Percentiles rank a stretch among this genome's conserved stretches.
Evolutionary conservation across 768 basidiomycete species (phyloP).

Genomic region (Candolleomyces efflorescens): DNA sequence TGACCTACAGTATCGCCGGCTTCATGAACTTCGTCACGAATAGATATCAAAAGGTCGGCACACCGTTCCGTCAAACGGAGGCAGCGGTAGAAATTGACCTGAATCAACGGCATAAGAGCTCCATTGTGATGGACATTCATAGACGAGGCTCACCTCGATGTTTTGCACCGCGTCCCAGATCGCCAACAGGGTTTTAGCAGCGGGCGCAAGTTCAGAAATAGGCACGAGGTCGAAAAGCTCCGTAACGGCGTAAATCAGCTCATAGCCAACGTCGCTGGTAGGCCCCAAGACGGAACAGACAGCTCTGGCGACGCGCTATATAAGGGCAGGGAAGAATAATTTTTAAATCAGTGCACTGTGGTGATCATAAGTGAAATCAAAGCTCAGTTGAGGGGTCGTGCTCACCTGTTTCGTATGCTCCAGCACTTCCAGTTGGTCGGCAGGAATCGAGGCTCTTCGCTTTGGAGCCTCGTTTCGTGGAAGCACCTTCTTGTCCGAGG

Average conservation of each 20-base stretch:
- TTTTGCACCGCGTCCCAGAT: conserved; percentile 54
- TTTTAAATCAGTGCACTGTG: too few relatives aligned
- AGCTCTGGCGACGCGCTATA: conserved; percentile 31
- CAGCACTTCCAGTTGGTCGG: conserved; percentile 9
- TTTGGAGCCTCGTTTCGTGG: conserved; percentile 12
- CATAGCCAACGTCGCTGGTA: conserved; percentile 30
- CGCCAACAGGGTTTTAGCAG: conserved; percentile 40
- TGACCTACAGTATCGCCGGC: conserved; percentile 38
- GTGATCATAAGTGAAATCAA: not conserved
- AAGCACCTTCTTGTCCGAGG: not conserved
- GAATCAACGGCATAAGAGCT: not conserved
- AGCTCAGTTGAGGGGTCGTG: not conserved
- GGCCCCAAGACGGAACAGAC: conserved; percentile 31
- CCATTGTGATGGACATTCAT: not conserved
- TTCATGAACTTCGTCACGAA: conserved; percentile 47
- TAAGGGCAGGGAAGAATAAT: not conserved
- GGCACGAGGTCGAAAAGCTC: conserved; percentile 43
- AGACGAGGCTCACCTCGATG: conserved; percentile 45
- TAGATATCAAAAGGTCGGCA: conserved; percentile 50
- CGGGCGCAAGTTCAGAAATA: conserved; percentile 46
- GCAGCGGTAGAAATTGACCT: conserved; percentile 54
- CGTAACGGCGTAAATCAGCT: conserved; percentile 27
- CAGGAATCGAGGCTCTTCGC: conserved; percentile 6
- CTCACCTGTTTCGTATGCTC: conserved; percentile 12
- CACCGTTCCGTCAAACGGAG: conserved; percentile 59